These are phyloP conservation scores for Penicillium sumatraense DNA, from an alignment of 2,329 filamentous ascomycete genomes.

Conservation along the genomic window DNA sequence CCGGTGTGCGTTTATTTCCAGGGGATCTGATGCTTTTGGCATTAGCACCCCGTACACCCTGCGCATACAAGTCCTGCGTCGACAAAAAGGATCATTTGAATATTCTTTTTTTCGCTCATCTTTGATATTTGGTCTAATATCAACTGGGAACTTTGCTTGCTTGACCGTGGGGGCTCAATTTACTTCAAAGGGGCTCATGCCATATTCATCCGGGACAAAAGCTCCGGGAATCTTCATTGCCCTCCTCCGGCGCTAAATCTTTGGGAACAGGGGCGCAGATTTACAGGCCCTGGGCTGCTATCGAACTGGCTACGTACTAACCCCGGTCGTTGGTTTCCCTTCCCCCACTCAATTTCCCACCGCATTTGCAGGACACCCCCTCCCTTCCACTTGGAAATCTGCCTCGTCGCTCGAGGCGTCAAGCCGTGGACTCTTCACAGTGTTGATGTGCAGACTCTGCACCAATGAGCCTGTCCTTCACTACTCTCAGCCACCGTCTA, in stretches of 20 bases:
- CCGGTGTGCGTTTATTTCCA: constrained; percentile 21
- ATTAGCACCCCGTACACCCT: not conserved
- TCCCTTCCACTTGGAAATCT: constrained; percentile 32
- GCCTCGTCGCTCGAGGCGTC: constrained; percentile 41
- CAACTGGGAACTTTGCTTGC: not conserved
- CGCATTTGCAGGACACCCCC: constrained; percentile 26
- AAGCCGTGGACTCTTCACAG: constrained; percentile 30
- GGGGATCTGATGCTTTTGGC: not conserved
- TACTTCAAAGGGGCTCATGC: constrained; percentile 15
- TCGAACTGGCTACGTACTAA: constrained; percentile 30
- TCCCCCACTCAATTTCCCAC: constrained; percentile 24
- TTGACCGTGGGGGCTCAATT: not conserved
- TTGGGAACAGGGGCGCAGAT: constrained; percentile 25
- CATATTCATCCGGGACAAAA: constrained; percentile 23
- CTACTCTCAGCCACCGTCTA: constrained; percentile 33
- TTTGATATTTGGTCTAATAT: not conserved
- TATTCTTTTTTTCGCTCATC: not conserved
- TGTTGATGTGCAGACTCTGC: constrained; percentile 31
- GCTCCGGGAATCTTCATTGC: constrained; percentile 23
- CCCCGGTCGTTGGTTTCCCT: constrained; percentile 25
- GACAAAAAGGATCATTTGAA: too few relatives aligned
- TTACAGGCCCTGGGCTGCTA: constrained; percentile 33
- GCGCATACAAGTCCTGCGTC: not conserved
- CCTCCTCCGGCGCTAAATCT: constrained; percentile 36
- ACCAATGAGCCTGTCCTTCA: constrained; percentile 32